A percentile compares a stretch with the other conserved stretches of the same genome.
These are phyloP conservation scores for Carex kokanica DNA, from an alignment of 176 grass and related monocot species.

Conservation along the genomic window DNA sequence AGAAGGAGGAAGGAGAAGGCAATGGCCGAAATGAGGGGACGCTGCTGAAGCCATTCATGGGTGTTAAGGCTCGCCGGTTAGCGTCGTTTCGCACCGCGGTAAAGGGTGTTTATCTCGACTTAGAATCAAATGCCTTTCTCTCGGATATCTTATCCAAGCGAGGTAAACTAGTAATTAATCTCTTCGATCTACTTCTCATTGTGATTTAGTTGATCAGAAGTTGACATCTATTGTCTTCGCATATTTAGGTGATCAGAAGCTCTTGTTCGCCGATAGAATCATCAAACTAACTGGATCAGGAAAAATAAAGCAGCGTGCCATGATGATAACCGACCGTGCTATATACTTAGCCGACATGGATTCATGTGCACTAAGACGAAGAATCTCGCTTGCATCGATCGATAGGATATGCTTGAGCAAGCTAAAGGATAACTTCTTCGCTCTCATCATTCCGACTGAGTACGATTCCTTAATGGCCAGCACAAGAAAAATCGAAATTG, in stretches of 20 bases:
- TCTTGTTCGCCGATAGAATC: constrained; percentile 84
- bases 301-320: constrained; percentile 66
- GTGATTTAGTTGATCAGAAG: too few relatives aligned
- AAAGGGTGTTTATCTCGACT: constrained; percentile 78
- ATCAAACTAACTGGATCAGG: constrained; percentile 72
- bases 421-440: constrained; percentile 85
- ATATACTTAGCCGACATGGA: constrained; percentile 86
- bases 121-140: constrained; percentile 59
- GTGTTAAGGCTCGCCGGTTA: constrained; percentile 59
- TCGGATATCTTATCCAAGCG: constrained; percentile 77
- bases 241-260: constrained; percentile 72
- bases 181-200: neutral
- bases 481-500: constrained; percentile 86
- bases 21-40: neutral
- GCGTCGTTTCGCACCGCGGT: constrained; percentile 47
- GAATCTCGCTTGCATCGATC: constrained; percentile 83
- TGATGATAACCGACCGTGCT: constrained; percentile 87
- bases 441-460: constrained; percentile 72
- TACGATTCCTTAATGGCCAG: constrained; percentile 85
- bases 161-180: constrained; percentile 36
- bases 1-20: neutral
- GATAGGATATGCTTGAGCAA: constrained; percentile 82
- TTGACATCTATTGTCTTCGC: neutral
- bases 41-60: constrained; percentile 44
- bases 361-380: constrained; percentile 66